Conservation (phyloP, 2,329 filamentous ascomycete genomes). For the Apiospora pterosperma region DNA sequence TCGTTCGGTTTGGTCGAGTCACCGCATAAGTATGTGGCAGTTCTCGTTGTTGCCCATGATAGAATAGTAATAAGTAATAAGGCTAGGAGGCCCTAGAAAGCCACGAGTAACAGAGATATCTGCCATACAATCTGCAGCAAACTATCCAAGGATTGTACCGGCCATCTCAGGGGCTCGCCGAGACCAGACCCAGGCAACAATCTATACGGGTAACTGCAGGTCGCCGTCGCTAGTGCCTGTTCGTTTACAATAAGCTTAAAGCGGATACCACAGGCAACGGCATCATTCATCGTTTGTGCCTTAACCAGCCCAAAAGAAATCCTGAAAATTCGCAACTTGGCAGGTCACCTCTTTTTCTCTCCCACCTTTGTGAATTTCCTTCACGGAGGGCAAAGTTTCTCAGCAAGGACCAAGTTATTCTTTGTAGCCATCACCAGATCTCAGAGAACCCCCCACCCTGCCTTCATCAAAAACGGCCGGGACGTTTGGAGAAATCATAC, state of each 20-base stretch:
- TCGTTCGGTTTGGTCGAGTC: not conserved
- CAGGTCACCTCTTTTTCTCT: not conserved
- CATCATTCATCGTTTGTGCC: not conserved
- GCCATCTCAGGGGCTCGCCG: not conserved
- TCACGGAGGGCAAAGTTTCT: not conserved
- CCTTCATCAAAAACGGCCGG: not conserved
- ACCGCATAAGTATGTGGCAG: not conserved
- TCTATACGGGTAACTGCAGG: not conserved
- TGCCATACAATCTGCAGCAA: not conserved
- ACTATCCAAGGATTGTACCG: too few species aligned
- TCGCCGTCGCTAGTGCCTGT: not conserved
- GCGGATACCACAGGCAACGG: not conserved
- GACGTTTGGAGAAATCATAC: not conserved
- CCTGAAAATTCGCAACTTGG: not conserved
- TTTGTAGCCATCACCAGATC: not conserved
- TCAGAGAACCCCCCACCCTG: not conserved
- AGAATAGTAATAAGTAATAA: not conserved
- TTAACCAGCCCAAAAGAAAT: not conserved
- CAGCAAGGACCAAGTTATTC: not conserved
- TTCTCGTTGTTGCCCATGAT: not conserved
- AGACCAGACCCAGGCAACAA: not conserved
- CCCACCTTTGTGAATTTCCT: not conserved
- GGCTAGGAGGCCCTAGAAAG: not conserved
- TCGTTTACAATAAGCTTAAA: not conserved
- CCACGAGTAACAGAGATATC: not conserved